These are phyloP conservation scores for Thielaviopsis euricoi DNA, from an alignment of 2,329 filamentous ascomycete species.

Conservation along the genomic window DNA sequence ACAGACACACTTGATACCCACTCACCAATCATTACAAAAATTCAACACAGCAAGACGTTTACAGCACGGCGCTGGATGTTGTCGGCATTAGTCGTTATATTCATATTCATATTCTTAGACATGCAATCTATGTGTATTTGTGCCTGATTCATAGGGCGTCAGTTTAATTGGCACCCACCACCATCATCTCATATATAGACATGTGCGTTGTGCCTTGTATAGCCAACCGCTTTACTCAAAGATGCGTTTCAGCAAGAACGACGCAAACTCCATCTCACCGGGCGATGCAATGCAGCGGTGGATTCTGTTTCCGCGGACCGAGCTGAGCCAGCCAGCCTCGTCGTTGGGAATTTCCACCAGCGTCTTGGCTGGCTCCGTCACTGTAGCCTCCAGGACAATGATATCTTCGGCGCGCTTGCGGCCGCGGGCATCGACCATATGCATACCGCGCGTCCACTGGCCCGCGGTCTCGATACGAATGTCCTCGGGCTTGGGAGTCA, in stretches of 20 bases:
- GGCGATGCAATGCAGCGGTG: conserved; percentile 56
- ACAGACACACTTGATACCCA: conserved; percentile 7
- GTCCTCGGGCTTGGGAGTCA: conserved; percentile 50
- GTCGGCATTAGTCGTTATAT: background rate
- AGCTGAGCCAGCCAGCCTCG: conserved; percentile 58
- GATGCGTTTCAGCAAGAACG: conserved; percentile 46
- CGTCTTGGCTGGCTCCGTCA: conserved; percentile 23
- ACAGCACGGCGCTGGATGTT: background rate
- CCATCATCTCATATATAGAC: no score
- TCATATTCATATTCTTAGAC: background rate
- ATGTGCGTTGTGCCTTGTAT: background rate
- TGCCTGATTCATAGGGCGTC: no score
- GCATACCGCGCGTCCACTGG: conserved; percentile 91
- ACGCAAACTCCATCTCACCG: conserved; percentile 49
- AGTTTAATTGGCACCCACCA: no score
- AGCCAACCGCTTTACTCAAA: conserved; percentile 31
- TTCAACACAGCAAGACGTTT: background rate
- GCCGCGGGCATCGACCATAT: conserved; percentile 61
- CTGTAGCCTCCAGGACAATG: conserved; percentile 23
- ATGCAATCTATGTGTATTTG: background rate
- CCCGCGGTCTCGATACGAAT: conserved; percentile 78
- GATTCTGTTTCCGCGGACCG: conserved; percentile 61
- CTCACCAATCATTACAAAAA: conserved; percentile 1
- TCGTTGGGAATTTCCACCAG: conserved; percentile 49
- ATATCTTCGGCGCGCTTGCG: conserved; percentile 32